phyloP scores from a whole-genome alignment of 129 eudicot species.

The Tanacetum coccineum region DNA sequence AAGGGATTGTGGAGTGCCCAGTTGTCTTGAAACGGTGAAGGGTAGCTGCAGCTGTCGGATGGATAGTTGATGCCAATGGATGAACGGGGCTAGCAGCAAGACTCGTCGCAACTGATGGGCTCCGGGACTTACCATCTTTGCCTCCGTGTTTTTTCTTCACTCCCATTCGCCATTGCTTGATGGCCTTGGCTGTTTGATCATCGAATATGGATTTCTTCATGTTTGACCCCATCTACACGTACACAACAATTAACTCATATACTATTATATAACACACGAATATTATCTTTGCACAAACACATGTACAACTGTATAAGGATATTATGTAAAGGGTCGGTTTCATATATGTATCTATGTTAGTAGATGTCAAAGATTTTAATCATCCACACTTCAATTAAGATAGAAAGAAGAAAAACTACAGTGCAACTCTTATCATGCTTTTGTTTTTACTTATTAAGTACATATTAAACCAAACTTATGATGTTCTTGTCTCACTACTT shows the following conservation, averaged over 20 bases:
- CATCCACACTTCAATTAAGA: no score
- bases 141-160: slow-evolving; percentile 56
- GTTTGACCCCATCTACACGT: slow-evolving; percentile 73
- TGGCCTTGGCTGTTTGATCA: slow-evolving; percentile 68
- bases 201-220: slow-evolving; percentile 80
- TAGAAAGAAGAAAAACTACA: no score
- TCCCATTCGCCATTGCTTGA: slow-evolving; percentile 58
- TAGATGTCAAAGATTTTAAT: no score
- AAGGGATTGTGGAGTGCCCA: slow-evolving; percentile 58
- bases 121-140: slow-evolving; percentile 42
- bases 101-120: slow-evolving; percentile 35
- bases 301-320: no score
- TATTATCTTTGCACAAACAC: no score
- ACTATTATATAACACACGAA: no score
- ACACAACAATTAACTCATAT: not conserved
- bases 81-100: slow-evolving; percentile 42
- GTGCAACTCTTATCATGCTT: no score
- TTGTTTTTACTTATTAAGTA: no score
- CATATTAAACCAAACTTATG: no score
- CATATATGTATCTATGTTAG: no score
- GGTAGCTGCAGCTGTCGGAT: slow-evolving; percentile 24
- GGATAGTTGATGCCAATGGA: slow-evolving; percentile 42
- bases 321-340: no score
- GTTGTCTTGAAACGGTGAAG: slow-evolving; percentile 83
- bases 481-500: no score